Evolutionary conservation across 371 early-diverging fungal species (phyloP).

Genomic region (Fennellomyces sp.): DNA sequence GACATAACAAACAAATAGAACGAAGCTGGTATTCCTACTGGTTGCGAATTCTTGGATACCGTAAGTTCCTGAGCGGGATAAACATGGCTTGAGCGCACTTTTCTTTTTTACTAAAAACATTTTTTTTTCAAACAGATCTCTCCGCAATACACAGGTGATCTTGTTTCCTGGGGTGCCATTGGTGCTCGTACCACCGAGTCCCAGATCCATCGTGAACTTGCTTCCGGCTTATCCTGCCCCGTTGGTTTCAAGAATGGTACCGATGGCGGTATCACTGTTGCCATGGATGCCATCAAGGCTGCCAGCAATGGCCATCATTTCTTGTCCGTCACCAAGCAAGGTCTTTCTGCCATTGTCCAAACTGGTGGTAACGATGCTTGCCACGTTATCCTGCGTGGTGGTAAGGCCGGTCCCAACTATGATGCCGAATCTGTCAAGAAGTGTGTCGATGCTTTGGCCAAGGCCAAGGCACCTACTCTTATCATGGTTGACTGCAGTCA

Average conservation of each 20-base stretch:
- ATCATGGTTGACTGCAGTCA: slow-evolving; percentile 97
- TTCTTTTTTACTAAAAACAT: neutral
- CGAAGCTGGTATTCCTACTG: slow-evolving; percentile 82
- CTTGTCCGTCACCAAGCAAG: slow-evolving; percentile 95
- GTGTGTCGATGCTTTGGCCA: slow-evolving; percentile 63
- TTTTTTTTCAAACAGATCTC: slow-evolving; percentile 42
- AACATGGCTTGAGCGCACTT: neutral
- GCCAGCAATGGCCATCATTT: slow-evolving; percentile 89
- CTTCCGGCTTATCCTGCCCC: slow-evolving; percentile 91
- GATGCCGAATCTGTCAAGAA: slow-evolving; percentile 67
- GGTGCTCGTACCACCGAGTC: slow-evolving; percentile 96
- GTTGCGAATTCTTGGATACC: slow-evolving; percentile 85
- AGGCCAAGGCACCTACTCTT: slow-evolving; percentile 60
- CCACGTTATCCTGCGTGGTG: slow-evolving; percentile 92
- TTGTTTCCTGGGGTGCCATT: slow-evolving; percentile 85
- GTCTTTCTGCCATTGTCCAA: slow-evolving; percentile 89
- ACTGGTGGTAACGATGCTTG: slow-evolving; percentile 78
- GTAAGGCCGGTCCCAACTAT: slow-evolving; percentile 89
- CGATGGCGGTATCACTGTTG: slow-evolving; percentile 85
- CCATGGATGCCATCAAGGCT: slow-evolving; percentile 89
- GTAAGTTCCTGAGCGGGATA: slow-evolving; percentile 26
- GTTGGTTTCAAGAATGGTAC: slow-evolving; percentile 96
- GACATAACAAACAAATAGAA: slow-evolving; percentile 30
- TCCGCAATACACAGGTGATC: slow-evolving; percentile 84
- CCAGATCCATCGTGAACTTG: slow-evolving; percentile 88